Evolutionary conservation across 23 red algal species (phyloP).

Genomic region (Gracilaria caudata): DNA sequence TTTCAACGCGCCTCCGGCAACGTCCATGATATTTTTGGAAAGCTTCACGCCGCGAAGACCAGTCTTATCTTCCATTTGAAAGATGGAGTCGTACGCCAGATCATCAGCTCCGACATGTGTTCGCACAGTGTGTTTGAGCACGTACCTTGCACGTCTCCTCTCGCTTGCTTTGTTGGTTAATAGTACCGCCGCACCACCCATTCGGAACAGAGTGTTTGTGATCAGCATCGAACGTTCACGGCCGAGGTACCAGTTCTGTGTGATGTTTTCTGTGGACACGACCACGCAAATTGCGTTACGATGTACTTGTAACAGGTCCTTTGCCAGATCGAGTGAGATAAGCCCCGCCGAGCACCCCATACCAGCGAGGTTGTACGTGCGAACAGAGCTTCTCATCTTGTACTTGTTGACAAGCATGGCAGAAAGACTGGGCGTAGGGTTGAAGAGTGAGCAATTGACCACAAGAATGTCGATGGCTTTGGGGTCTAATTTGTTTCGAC

Average conservation of each 20-base stretch:
- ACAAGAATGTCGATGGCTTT: conserved; percentile 86
- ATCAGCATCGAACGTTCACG: conserved; percentile 92
- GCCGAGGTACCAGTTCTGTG: conserved; percentile 99
- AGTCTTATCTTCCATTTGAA: conserved; percentile 91
- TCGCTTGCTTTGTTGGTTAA: conserved; percentile 68
- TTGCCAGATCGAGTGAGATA: conserved; percentile 88
- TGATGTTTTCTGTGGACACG: conserved; percentile 97
- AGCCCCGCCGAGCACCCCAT: conserved; percentile 97
- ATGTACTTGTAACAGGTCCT: conserved; percentile 89
- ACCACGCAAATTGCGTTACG: conserved; percentile 72
- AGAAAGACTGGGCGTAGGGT: conserved; percentile 92
- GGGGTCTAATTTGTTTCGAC: conserved; percentile 64
- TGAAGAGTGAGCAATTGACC: conserved; percentile 96
- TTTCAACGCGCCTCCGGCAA: conserved; percentile 87
- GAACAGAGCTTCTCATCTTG: conserved; percentile 83
- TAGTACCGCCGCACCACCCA: conserved; percentile 88
- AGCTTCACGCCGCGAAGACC: conserved; percentile 90
- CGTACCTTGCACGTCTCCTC: conserved; percentile 58
- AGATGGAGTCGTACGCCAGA: conserved; percentile 92
- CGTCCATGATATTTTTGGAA: conserved; percentile 98
- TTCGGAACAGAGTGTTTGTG: conserved; percentile 94
- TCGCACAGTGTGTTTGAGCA: conserved; percentile 87
- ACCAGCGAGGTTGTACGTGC: conserved; percentile 90
- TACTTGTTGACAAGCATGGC: conserved; percentile 99
- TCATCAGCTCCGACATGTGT: conserved; percentile 94